Evolutionary conservation across 1,284 basidiomycete genomes (phyloP), one percentile per base, ranked within the genome.

Genomic region (Ceratobasidium sp.): DNA sequence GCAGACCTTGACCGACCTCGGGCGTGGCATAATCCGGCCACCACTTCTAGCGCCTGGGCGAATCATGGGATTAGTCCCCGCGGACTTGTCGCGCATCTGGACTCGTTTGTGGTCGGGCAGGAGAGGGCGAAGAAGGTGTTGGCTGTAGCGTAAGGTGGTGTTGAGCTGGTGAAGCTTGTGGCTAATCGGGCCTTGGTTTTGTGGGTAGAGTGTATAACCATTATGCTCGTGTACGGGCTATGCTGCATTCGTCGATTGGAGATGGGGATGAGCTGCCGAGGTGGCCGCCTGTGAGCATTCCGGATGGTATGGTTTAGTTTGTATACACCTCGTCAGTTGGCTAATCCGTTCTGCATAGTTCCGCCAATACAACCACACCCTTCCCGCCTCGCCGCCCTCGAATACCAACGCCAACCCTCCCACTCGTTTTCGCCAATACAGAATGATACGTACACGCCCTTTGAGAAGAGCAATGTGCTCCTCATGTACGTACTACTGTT

Each of bases 401-500:
- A 84, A 83, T 79, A 84, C 87, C 77, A 81, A 85, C 68, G 86
- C 86, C 77, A 61, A 69, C 82, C 86, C 61, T 86, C 86, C 76
- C 84, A 17, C 81, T 28, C 13, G 12, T 38, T 46, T 15, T 20
- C 38, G 17, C 38, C 40, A 20, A 40, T 46, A 17, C 62, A 65
- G 20, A 23, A 82, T 87, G n/a, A 89, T 38, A 48, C n/a, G 12
- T 61, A 42, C 42, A 73, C 91, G 52, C 82, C 90, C 7, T 94
- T 96, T 77, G 96, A 97, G 87, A 98, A 98, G 88, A 96, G 94
- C 83, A 97, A 98, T 83, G 94, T 97, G 1, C 86, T 97, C 68
- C 92, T 97, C 80, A 89, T 97, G 95, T 94, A 84, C 77, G 91
- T 79, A 33, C 66, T 52, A 26, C 3, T 28, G 28, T 13, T 15